A percentile compares a stretch with the other conserved stretches of the same genome.
phyloP scores from a whole-genome alignment of 129 eudicot species.

The Pseudognaphalium luteoalbum region DNA sequence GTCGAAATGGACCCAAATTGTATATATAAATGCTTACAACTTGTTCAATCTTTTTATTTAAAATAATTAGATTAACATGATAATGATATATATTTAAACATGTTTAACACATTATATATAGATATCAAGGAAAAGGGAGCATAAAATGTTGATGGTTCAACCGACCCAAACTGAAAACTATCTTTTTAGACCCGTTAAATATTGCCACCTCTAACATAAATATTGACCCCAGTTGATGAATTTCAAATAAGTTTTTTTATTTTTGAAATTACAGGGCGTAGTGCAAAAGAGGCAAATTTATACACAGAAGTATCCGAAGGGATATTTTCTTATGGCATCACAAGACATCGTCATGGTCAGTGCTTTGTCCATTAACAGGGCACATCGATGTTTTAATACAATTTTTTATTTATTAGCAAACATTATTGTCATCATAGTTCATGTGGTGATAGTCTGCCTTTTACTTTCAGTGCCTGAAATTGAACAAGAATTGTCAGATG shows the following conservation, averaged over 20 bases:
- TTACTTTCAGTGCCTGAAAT: constrained; percentile 85
- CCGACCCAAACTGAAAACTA: background rate
- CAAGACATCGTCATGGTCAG: constrained; percentile 96
- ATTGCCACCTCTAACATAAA: background rate
- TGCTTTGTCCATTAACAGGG: background rate
- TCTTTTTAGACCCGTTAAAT: background rate
- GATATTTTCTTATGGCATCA: constrained; percentile 90
- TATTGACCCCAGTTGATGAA: constrained; percentile 9
- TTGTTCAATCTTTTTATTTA: background rate
- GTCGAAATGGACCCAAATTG: background rate
- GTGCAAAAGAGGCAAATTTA: constrained; percentile 97
- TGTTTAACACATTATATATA: background rate
- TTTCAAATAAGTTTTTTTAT: background rate
- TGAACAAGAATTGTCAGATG: constrained; percentile 93
- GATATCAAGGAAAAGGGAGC: background rate
- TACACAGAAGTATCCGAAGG: constrained; percentile 98
- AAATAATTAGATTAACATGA: background rate
- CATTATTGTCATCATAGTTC: background rate
- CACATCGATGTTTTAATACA: constrained; percentile 1
- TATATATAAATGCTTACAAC: background rate
- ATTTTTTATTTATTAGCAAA: background rate
- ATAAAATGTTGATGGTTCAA: background rate
- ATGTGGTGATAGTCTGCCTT: constrained; percentile 12
- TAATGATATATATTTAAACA: background rate
- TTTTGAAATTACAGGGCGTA: constrained; percentile 69